Base-by-base conservation (phyloP, 495 filamentous ascomycete genomes). In the Neurospora sp. region DNA sequence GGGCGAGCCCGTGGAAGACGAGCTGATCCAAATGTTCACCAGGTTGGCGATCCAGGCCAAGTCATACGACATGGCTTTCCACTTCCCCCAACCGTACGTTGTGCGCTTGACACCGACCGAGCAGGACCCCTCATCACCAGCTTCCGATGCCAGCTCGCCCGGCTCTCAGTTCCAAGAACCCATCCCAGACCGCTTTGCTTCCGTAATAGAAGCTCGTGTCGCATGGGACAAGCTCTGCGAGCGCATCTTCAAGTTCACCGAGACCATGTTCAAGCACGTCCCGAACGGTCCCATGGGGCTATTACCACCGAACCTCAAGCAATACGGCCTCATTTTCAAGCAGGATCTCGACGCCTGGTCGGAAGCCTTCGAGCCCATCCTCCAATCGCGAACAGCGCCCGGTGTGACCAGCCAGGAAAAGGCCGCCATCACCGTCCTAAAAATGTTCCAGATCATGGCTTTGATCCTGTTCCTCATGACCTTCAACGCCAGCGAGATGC, bases 11-110 rank as follows among this genome's bases (percentile, higher is more conserved):
- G 85, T 88, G 7, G 87, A 88, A 75, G 86, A 87, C 71, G 87
- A 89, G 74, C 83, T 89, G 69, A 82, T 87, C 35, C 86, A 87
- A 23, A 89, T 89, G 82, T 89, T 89, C 73, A 87, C 86, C 14
- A 82, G 87, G 14, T 81, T 88, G 9, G 87, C 85, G 14, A 88
- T 88, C 62, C 87, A 88, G 76, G 87, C 87, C 40, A 88, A 88
- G 73, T 87, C 86, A 31, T 88, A 88, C 78, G 87, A 88, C 76
- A 86, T 88, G 85, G 87, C 87, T 66, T 88, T 88, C 79, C 87
- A 88, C 73, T 88, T 88, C 72, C 87, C 86, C n/a, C 82, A 86
- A 18, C 87, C 87, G 18, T 87, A 79, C 42, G 85, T 88, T 6
- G 86, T 88, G 69, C 83, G 84, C 14, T 80, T 88, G n/a, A 85